Evolutionary conservation across 495 filamentous ascomycete species (phyloP).

Genomic region (Penicillium daleae): DNA sequence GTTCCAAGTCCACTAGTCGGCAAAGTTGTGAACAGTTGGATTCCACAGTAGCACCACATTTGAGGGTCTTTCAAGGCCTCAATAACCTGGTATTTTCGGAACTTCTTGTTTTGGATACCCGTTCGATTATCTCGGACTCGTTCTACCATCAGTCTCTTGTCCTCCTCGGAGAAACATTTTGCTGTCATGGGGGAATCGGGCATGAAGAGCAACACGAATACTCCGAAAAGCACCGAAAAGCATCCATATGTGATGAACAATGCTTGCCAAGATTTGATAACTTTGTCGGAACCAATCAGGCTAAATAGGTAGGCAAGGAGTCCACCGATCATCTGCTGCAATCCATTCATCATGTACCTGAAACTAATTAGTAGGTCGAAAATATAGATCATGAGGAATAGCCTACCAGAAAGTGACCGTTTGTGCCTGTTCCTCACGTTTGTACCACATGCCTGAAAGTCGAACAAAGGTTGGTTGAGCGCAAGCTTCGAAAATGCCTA

Average conservation of each 20-base stretch:
- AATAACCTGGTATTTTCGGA: conserved; percentile 51
- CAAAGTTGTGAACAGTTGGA: conserved; percentile 67
- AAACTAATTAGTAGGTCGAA: neutral
- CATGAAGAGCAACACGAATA: conserved; percentile 50
- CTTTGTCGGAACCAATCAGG: conserved; percentile 45
- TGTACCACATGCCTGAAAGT: conserved; percentile 73
- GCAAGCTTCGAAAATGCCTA: conserved; percentile 70
- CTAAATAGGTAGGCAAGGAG: conserved; percentile 63
- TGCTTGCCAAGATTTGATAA: conserved; percentile 59
- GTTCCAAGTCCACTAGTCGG: conserved; percentile 68
- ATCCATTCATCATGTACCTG: conserved; percentile 65
- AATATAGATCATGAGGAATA: no score
- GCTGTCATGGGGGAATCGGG: conserved; percentile 55
- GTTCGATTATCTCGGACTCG: conserved; percentile 54
- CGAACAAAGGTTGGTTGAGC: conserved; percentile 62
- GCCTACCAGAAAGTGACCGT: conserved; percentile 67
- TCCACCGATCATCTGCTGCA: conserved; percentile 58
- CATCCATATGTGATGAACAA: conserved; percentile 61
- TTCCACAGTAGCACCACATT: conserved; percentile 51
- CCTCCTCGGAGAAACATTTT: conserved; percentile 50
- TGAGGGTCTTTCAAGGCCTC: conserved; percentile 48
- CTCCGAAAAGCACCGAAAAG: conserved; percentile 54
- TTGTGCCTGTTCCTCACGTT: conserved; percentile 64
- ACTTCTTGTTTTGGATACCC: conserved; percentile 55
- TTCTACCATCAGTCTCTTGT: conserved; percentile 54